Base-by-base conservation (phyloP, 1,284 basidiomycete genomes). In the Cryptococcus sp. region DNA sequence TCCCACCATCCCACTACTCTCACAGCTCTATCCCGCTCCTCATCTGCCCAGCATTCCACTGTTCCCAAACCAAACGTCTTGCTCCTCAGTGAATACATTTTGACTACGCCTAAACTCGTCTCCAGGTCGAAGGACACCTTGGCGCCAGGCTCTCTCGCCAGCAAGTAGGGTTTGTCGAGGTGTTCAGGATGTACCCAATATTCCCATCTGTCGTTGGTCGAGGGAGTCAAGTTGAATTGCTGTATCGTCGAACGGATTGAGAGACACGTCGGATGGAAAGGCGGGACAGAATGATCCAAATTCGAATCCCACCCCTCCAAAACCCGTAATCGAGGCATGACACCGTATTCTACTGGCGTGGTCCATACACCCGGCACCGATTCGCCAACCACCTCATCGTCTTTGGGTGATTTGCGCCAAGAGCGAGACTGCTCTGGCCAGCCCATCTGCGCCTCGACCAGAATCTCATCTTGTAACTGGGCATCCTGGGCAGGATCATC, bases 91-190 rank as follows among this genome's bases (percentile, higher is more conserved):
- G 68, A 65, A 62, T 78, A 78, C 57, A 79, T 66, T 59, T 77
- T 78, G 64, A 79, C 67, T 23, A 68, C 52, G 19, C 78, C 78
- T 3, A 74, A 60, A 19, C 51, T 61, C 10, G 76, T 76, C 22
- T 72, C 69, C 46, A 79, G 56, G 44, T 74, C 65, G 47, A 78
- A 75, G 27, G 57, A 57, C 17, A 77, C 71, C 22, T 23, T 57
- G 5, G 73, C 64, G 1, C 78, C 78, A 2, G 75, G 70, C 22
- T 53, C 42, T 5, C 57, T 60, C 3, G 73, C 70, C 4, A 75
- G 51, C 15, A 76, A 56, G 61, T 77, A 79, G 3, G 75, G 74
- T 64, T 79, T 79, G 61, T 79, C 76, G 13, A 57, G 57, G 54
- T 62, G 58, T n/a, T 75, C 71, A 5, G 67, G 66, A 57, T 76